phyloP scores from a whole-genome alignment of 768 basidiomycete genomes.

The Roridomyces roridus region DNA sequence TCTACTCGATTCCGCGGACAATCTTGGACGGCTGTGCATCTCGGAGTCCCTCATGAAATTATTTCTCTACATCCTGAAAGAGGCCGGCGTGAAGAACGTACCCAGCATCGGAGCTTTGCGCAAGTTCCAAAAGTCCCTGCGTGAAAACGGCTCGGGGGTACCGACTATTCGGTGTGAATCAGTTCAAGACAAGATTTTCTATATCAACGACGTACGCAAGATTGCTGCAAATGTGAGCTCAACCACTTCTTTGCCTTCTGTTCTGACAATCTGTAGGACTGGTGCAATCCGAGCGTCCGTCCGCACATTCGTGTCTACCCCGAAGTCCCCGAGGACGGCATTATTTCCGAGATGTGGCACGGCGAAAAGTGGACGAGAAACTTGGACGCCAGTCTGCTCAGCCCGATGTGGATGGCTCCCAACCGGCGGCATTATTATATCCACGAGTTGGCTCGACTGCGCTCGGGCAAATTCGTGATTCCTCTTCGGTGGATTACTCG shows the following conservation, averaged over 20 bases:
- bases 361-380: background rate
- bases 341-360: slow-evolving; percentile 6
- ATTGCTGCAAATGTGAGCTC: background rate
- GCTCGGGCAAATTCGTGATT: background rate
- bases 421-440: background rate
- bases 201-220: slow-evolving; percentile 16
- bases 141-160: background rate
- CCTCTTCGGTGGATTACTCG: slow-evolving; percentile 1
- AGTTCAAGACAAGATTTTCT: slow-evolving; percentile 12
- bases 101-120: slow-evolving; percentile 3
- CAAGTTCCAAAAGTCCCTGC: background rate
- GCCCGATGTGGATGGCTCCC: slow-evolving; percentile 1
- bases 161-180: background rate
- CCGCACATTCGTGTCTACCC: slow-evolving; percentile 11
- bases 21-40: slow-evolving; percentile 17
- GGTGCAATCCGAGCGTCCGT: slow-evolving; percentile 5
- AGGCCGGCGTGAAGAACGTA: slow-evolving; percentile 3
- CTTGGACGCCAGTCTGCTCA: background rate
- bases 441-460: background rate
- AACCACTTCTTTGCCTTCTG: background rate
- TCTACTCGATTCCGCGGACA: slow-evolving; percentile 16
- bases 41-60: slow-evolving; percentile 6
- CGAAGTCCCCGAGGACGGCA: slow-evolving; percentile 8
- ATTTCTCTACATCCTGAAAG: slow-evolving; percentile 8
- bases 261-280: slow-evolving; percentile 4